A percentile compares a stretch with the other conserved stretches of the same genome.
Evolutionary conservation across 345 rosid genomes (phyloP).

Genomic region (Mercurialis annua): DNA sequence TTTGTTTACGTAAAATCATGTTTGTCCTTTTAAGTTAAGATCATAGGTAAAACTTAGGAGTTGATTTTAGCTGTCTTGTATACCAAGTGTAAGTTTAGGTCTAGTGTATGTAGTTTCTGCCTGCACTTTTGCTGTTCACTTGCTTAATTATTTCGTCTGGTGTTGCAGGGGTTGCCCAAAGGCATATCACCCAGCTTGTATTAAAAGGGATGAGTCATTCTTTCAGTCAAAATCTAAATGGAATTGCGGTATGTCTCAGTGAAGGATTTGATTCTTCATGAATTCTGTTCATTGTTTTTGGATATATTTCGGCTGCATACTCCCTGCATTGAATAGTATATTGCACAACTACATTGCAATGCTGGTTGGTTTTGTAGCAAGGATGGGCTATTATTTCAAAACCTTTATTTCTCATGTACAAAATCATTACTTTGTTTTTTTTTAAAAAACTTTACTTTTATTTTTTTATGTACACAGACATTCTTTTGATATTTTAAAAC

Average conservation of each 20-base stretch:
- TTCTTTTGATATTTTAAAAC: too few relatives aligned
- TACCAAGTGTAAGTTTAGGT: too few relatives aligned
- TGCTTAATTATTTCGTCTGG: background rate
- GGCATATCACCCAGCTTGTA: conserved; percentile 96
- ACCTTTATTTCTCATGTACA: background rate
- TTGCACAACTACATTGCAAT: background rate
- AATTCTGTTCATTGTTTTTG: conserved; percentile 10
- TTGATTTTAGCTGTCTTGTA: background rate
- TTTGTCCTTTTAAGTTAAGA: too few relatives aligned
- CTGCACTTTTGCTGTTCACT: background rate
- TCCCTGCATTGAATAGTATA: background rate
- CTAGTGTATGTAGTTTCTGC: background rate
- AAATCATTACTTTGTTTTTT: too few relatives aligned
- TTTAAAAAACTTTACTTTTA: too few relatives aligned
- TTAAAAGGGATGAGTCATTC: conserved; percentile 84
- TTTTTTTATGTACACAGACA: too few relatives aligned
- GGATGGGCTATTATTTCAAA: background rate
- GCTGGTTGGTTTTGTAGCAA: background rate
- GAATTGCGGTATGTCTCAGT: conserved; percentile 77
- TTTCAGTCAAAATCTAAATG: conserved; percentile 83
- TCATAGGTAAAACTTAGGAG: background rate
- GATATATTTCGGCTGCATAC: background rate
- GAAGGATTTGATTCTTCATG: conserved; percentile 9
- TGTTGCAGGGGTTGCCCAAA: conserved; percentile 85
- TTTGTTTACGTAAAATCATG: background rate